Conservation (phyloP, 345 rosid species). For the Camelina neglecta region DNA sequence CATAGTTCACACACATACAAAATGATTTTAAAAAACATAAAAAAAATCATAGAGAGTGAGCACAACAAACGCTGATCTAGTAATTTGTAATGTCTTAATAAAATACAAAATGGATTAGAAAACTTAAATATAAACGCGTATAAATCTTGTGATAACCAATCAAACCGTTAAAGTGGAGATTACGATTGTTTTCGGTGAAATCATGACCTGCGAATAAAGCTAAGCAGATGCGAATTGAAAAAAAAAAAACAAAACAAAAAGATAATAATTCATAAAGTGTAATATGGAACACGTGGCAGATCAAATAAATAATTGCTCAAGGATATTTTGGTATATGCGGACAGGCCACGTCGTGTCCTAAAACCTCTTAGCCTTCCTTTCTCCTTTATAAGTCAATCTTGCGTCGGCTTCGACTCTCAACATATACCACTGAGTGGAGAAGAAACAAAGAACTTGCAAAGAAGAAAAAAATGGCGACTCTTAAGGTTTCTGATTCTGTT, state of each 20-base stretch:
- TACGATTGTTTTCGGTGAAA: neutral
- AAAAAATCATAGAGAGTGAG: neutral
- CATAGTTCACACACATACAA: too few species aligned
- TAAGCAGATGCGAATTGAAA: neutral
- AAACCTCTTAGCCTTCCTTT: slow-evolving; percentile 33
- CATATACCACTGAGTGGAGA: slow-evolving; percentile 23
- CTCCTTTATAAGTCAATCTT: slow-evolving; percentile 33
- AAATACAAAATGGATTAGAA: neutral
- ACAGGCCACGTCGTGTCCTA: slow-evolving; percentile 40
- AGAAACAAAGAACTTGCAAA: neutral
- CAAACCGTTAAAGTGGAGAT: slow-evolving; percentile 16
- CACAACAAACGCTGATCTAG: neutral
- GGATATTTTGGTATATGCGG: slow-evolving; percentile 35
- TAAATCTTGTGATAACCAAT: slow-evolving; percentile 10
- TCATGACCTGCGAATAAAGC: neutral
- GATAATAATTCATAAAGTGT: neutral
- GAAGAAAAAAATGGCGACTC: slow-evolving; percentile 57
- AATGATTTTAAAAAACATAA: too few species aligned
- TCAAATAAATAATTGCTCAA: neutral
- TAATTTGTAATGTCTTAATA: neutral
- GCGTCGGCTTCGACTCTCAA: slow-evolving; percentile 45
- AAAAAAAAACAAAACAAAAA: too few species aligned
- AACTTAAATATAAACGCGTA: neutral
- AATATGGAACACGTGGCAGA: slow-evolving; percentile 34
- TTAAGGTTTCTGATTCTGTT: slow-evolving; percentile 53